phyloP scores from a whole-genome alignment of 202 grass and related monocot species.

The Dendrocalamus latiflorus region DNA sequence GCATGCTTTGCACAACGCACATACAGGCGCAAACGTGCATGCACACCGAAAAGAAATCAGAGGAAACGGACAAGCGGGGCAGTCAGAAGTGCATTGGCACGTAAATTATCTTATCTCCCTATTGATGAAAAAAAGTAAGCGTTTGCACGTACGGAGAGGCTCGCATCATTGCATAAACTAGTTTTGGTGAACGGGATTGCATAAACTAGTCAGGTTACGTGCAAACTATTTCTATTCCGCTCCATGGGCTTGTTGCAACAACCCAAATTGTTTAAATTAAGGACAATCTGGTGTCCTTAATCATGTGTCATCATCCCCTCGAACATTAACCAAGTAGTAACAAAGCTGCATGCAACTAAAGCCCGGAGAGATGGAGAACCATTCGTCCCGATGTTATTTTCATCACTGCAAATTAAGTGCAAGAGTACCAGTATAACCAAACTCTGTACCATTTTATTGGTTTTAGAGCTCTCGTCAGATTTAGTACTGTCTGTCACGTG shows the following conservation, averaged over 20 bases:
- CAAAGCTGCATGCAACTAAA: background rate
- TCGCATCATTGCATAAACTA: slow-evolving; percentile 1
- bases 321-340: background rate
- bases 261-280: slow-evolving; percentile 10
- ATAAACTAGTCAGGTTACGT: slow-evolving; percentile 40
- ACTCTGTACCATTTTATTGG: background rate
- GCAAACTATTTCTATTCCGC: background rate
- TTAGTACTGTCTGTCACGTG: too few relatives aligned
- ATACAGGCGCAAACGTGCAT: slow-evolving; percentile 3
- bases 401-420: background rate
- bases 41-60: background rate
- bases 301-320: slow-evolving; percentile 25
- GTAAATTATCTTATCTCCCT: slow-evolving; percentile 17
- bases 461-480: background rate
- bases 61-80: slow-evolving; percentile 32
- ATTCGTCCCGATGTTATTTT: background rate
- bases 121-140: background rate
- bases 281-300: slow-evolving; percentile 42
- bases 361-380: too few relatives aligned
- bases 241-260: slow-evolving; percentile 29
- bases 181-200: background rate
- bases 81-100: slow-evolving; percentile 25
- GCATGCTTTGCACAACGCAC: background rate
- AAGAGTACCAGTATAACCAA: slow-evolving; percentile 3
- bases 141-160: slow-evolving; percentile 29